Percentiles rank a stretch among this genome's conserved stretches.
phyloP scores from a whole-genome alignment of 1,284 basidiomycete species.

The Papiliotrema terrestris region DNA sequence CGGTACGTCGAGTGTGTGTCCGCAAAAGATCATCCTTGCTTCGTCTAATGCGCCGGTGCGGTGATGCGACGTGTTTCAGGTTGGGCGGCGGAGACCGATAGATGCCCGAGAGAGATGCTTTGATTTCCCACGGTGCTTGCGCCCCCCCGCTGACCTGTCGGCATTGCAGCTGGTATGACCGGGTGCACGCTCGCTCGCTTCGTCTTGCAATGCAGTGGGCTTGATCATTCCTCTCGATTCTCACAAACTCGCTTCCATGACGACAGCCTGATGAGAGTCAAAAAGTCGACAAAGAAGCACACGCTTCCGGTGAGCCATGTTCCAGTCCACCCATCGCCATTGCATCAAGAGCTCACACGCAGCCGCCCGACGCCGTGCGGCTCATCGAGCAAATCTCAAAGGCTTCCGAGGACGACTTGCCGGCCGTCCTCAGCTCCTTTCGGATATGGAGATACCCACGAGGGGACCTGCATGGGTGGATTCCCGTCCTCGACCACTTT shows the following conservation, averaged over 20 bases:
- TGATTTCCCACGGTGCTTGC: constrained; percentile 3
- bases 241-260: not conserved
- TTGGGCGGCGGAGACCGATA: too few relatives aligned
- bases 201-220: not conserved
- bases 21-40: too few relatives aligned
- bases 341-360: not conserved
- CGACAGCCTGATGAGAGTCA: constrained; percentile 33
- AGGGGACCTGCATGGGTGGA: constrained; percentile 96
- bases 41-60: too few relatives aligned
- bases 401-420: constrained; percentile 28
- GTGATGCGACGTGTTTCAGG: too few relatives aligned
- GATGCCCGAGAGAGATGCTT: too few relatives aligned
- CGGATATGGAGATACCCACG: constrained; percentile 85
- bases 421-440: constrained; percentile 18
- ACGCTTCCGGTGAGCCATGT: constrained; percentile 26
- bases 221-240: constrained; percentile 2
- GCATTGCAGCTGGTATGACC: not conserved
- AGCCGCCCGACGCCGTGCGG: constrained; percentile 34
- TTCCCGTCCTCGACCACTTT: constrained; percentile 90
- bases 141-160: not conserved
- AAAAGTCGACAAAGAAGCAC: constrained; percentile 36
- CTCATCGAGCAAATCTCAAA: constrained; percentile 30
- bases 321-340: not conserved
- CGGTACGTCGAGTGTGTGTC: too few relatives aligned
- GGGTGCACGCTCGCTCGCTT: not conserved